Evolutionary conservation across 805 yeast species (phyloP).

Genomic region (Saturnispora sekii): DNA sequence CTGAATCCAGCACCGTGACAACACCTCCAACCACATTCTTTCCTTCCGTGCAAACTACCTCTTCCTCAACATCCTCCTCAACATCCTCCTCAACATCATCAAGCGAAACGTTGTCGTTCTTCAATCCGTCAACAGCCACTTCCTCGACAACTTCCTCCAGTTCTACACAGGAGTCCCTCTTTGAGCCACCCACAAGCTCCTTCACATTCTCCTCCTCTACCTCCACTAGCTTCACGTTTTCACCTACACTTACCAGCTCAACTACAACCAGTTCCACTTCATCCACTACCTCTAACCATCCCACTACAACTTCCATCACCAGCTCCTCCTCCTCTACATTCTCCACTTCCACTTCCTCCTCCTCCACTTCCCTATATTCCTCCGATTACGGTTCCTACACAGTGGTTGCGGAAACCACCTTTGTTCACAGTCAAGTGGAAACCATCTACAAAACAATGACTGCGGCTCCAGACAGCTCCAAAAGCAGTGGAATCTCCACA

Average conservation of each 20-base stretch:
- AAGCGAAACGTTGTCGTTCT: too few relatives aligned
- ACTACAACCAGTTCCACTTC: not conserved
- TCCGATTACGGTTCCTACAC: slow-evolving; percentile 13
- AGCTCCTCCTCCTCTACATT: slow-evolving; percentile 7
- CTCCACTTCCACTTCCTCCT: not conserved
- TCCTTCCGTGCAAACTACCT: slow-evolving; percentile 1
- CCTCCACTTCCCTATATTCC: slow-evolving; percentile 10
- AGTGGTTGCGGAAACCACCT: slow-evolving; percentile 14
- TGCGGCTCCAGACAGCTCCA: slow-evolving; percentile 19
- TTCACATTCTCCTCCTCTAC: not conserved
- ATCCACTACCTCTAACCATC: not conserved
- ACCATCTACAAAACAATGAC: slow-evolving; percentile 13
- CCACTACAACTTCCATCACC: slow-evolving; percentile 7
- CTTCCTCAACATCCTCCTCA: not conserved
- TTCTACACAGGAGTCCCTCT: too few relatives aligned
- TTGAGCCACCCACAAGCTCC: too few relatives aligned
- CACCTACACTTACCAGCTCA: slow-evolving; percentile 4
- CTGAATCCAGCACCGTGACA: too few relatives aligned
- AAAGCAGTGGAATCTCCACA: slow-evolving; percentile 34
- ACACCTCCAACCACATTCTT: too few relatives aligned
- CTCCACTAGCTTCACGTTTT: not conserved
- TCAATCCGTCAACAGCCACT: too few relatives aligned
- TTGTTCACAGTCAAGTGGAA: slow-evolving; percentile 18
- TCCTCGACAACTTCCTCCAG: too few relatives aligned
- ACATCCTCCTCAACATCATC: not conserved